These are phyloP conservation scores for Porcisia hertigi DNA, from an alignment of 208 protist genomes.

Conservation along the genomic window DNA sequence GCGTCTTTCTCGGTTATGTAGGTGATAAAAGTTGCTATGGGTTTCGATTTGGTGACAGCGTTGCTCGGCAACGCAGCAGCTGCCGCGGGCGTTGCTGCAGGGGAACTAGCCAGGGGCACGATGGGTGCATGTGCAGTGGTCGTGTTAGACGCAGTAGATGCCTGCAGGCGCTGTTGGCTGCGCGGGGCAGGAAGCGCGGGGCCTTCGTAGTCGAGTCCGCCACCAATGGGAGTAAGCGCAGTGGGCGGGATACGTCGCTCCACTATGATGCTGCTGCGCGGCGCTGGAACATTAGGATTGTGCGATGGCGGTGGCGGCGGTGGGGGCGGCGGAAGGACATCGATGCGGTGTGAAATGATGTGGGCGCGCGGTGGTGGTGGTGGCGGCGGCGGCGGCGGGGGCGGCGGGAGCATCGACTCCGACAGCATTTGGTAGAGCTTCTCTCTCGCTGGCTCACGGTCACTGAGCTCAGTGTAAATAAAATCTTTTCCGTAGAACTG, in stretches of 20 bases:
- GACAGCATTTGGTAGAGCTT: conserved; percentile 27
- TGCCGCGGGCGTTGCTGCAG: conserved; percentile 6
- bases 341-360: conserved; percentile 23
- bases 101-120: neutral
- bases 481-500: conserved; percentile 71
- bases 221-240: conserved; percentile 26
- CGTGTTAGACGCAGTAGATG: neutral
- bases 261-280: conserved; percentile 27
- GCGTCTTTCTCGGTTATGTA: conserved; percentile 49
- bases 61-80: conserved; percentile 15
- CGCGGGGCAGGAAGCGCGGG: conserved; percentile 23
- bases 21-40: conserved; percentile 39
- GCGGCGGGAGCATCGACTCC: conserved; percentile 17
- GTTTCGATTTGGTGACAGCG: conserved; percentile 13
- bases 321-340: conserved; percentile 12
- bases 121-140: neutral
- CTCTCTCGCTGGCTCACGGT: conserved; percentile 43
- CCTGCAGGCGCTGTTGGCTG: conserved; percentile 27
- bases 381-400: conserved; percentile 21
- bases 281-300: conserved; percentile 28
- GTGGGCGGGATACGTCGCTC: conserved; percentile 18
- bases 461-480: conserved; percentile 65
- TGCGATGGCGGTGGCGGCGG: conserved; percentile 15
- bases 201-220: conserved; percentile 21
- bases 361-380: conserved; percentile 25